These are phyloP conservation scores for Benincasa hispida DNA, from an alignment of 306 rosid species.

Conservation along the genomic window DNA sequence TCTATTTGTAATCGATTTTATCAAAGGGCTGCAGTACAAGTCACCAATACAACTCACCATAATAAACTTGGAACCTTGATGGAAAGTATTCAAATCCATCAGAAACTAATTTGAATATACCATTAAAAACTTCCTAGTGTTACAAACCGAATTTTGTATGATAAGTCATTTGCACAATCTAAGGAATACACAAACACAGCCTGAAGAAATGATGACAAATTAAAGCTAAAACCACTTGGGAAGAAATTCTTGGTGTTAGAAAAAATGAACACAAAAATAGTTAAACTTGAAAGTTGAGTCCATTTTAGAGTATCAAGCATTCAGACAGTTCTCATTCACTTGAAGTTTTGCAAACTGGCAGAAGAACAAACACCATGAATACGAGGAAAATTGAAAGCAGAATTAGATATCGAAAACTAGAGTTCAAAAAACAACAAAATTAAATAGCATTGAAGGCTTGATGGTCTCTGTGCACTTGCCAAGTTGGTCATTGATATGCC, in stretches of 20 bases:
- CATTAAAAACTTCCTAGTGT: too few species aligned
- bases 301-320: not conserved
- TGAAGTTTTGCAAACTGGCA: not conserved
- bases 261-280: not conserved
- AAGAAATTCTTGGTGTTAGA: not conserved
- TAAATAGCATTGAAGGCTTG: not conserved
- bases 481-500: conserved; percentile 30
- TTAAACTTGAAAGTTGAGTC: not conserved
- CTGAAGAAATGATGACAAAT: too few species aligned
- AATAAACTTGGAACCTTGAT: not conserved
- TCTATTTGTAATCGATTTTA: conserved; percentile 51
- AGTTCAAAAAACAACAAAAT: too few species aligned
- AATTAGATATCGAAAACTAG: too few species aligned
- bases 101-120: too few species aligned
- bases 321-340: not conserved
- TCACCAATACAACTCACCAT: conserved; percentile 5
- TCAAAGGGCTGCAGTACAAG: conserved; percentile 74
- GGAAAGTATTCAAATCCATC: too few species aligned
- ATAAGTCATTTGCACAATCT: too few species aligned
- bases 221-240: too few species aligned
- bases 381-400: too few species aligned
- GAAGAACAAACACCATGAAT: not conserved
- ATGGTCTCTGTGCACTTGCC: conserved; percentile 19
- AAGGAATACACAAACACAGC: too few species aligned
- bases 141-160: too few species aligned